Base-by-base conservation (phyloP, 2,329 filamentous ascomycete genomes). In the Monascus ruber region DNA sequence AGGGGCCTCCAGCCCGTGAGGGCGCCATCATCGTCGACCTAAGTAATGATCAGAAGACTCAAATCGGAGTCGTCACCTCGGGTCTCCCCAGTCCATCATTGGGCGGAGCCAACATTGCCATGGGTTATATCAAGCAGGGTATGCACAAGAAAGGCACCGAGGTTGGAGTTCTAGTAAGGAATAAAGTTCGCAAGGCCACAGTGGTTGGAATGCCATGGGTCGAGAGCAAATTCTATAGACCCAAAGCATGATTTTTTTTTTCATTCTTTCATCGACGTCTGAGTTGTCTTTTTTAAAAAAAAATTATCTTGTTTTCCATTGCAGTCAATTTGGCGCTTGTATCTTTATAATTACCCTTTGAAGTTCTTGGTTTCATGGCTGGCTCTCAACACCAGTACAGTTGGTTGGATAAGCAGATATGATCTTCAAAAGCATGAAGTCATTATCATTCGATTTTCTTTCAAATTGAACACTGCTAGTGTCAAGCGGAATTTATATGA, bases 131-230 rank as follows among this genome's bases (percentile, higher is more conserved):
- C 56, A 77, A 79, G 63, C 79, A 84, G 46, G 85, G 85, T 0
- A 66, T 81, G 58, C 85, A 94, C 62, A 93, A 93, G 73, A 72
- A 76, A 27, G 87, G 86, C 7, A 94, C 86, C 1, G 81, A 89
- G 65, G 68, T 94, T 5, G 74, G 79, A 11, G 79, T 94, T 4
- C 61, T 85, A 31, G 81, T 94, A 2, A 71, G 88, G 38, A 87
- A 86, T 17, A 84, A 80, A 66, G 70, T 75, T 56, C 77, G 85
- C 52, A 79, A 78, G 64, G 87, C 81, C 1, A 74, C 75, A 3
- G 83, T 94, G 27, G 74, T 78, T 6, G 88, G 88, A 70, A 91
- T 94, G 87, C 88, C 88, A 1, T 94, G 94, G 62, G 74, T 93
- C 37, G 73, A 79, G 37, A 78, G 74, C 52, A 87, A 85, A 64